These are phyloP conservation scores for Tuber indicum DNA, from an alignment of 495 filamentous ascomycete species.

Conservation along the genomic window DNA sequence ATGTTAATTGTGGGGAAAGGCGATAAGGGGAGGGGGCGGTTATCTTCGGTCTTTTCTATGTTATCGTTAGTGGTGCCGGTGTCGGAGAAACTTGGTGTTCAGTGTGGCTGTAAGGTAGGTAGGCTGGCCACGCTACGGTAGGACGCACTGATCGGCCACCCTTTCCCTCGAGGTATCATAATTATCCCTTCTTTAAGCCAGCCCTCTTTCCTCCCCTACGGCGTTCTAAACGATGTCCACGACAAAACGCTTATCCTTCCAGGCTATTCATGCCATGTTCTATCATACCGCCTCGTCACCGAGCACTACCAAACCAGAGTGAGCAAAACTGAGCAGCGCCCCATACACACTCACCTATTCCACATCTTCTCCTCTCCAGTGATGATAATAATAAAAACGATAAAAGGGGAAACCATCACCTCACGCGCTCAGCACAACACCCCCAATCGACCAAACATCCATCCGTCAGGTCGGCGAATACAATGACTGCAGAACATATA, in stretches of 20 bases:
- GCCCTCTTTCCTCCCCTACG: background rate
- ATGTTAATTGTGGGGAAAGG: background rate
- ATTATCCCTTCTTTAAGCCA: background rate
- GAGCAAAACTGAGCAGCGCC: background rate
- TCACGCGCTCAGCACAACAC: background rate
- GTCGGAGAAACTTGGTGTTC: background rate
- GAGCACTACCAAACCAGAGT: background rate
- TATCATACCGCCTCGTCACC: background rate
- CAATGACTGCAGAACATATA: background rate
- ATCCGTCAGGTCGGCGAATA: background rate
- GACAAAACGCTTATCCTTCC: background rate
- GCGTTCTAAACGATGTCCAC: background rate
- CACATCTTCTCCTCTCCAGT: background rate
- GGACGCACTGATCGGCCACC: background rate
- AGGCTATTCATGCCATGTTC: background rate
- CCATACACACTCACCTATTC: background rate
- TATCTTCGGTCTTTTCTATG: background rate
- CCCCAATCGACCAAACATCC: background rate
- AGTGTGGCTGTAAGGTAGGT: background rate
- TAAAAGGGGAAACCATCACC: background rate
- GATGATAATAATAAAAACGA: background rate
- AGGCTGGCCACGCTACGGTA: background rate
- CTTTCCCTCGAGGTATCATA: background rate
- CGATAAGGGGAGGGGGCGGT: background rate
- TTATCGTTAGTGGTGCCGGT: background rate